Evolutionary conservation across 2,329 filamentous ascomycete genomes (phyloP), one percentile per base, ranked within the genome.

Genomic region (Botrytis hyacinthi): DNA sequence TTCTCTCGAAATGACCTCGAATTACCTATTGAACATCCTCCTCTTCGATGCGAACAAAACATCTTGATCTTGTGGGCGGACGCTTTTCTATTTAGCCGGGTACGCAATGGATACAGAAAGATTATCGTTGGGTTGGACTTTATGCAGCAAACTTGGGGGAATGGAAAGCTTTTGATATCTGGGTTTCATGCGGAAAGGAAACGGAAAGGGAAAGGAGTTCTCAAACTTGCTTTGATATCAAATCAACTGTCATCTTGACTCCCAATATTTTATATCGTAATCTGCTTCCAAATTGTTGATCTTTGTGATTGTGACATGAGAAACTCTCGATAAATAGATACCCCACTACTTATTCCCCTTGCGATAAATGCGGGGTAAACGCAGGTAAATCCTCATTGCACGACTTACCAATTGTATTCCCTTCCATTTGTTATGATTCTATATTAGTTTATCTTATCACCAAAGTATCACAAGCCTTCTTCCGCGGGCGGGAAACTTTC

Each of bases 171-270:
- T 54, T 57, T 37, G 16, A 42, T 57, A 32, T 20, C 7, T 32
- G 48, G 66, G 37, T 16, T 68, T 57, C 48, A 16, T 57, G n/a
- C 35, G 35, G 66, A 42, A 57, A 22, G 35, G 65, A 40, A 63
- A 63, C 60, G 26, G 61, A 20, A 44, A 44, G 48, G 48, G 65
- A 40, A 42, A 32, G 26, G 48, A 29, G 35, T 57, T 57, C 16
- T 57, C 35, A 48, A 42, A 57, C 35, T 57, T 68, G 48, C 48
- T 68, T 57, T 57, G 66, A 57, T 57, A 57, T 68, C 48, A 54
- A 68, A 57, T 68, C 46, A 68, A 68, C 10, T 42, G 48, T 32
- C 35, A 68, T 68, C 48, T 68, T 68, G 65, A 68, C 46, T 68
- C 46, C 46, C 40, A 29, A 68, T 40, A 20, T 29, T 4, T 40